A percentile compares a stretch with the other conserved stretches of the same genome.
These are phyloP conservation scores for Acer yangbiense DNA, from an alignment of 345 rosid species.

Conservation along the genomic window DNA sequence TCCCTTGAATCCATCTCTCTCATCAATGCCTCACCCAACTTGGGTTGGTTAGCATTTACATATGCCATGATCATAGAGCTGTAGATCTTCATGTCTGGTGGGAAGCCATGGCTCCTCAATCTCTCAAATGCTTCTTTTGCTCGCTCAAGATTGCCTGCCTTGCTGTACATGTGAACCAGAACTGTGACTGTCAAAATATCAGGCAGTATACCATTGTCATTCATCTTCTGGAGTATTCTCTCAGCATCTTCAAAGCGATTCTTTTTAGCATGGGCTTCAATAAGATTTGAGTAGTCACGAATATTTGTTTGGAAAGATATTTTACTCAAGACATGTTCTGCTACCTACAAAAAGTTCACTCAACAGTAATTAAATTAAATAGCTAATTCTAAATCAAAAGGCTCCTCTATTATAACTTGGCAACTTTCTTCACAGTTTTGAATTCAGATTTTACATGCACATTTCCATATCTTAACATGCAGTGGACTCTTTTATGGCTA, in stretches of 20 bases:
- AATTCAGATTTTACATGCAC: slow-evolving; percentile 1
- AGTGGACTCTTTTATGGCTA: not conserved
- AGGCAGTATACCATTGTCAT: slow-evolving; percentile 55
- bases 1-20: slow-evolving; percentile 59
- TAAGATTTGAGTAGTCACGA: slow-evolving; percentile 69
- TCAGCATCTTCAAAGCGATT: slow-evolving; percentile 65
- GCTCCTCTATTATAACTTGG: not conserved
- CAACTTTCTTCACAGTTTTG: not conserved
- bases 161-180: slow-evolving; percentile 71
- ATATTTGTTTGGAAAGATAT: slow-evolving; percentile 61
- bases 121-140: slow-evolving; percentile 69
- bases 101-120: slow-evolving; percentile 65
- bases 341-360: slow-evolving; percentile 50
- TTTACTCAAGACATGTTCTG: slow-evolving; percentile 64
- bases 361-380: slow-evolving; percentile 15
- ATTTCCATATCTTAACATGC: not conserved
- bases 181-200: slow-evolving; percentile 55
- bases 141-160: slow-evolving; percentile 65
- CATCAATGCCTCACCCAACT: slow-evolving; percentile 44
- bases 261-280: slow-evolving; percentile 65
- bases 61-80: slow-evolving; percentile 76
- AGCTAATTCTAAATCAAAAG: slow-evolving; percentile 10
- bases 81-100: slow-evolving; percentile 56
- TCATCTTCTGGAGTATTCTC: slow-evolving; percentile 72
- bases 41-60: slow-evolving; percentile 60